Percentiles rank a stretch among this genome's conserved stretches.
phyloP scores from a whole-genome alignment of 805 yeast species.

The Saturnispora quitensis region DNA sequence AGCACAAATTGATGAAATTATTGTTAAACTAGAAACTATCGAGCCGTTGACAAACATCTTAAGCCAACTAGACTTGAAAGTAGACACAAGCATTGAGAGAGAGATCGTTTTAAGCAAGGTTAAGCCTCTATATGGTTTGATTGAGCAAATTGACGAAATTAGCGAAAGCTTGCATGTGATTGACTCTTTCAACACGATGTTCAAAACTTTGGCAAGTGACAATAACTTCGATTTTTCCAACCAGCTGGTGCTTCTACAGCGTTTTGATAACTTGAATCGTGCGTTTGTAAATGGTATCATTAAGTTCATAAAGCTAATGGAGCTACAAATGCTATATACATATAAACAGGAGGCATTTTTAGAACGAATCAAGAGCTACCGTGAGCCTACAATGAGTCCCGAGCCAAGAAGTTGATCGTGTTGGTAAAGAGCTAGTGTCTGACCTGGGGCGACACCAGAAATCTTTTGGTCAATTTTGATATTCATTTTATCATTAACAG shows the following conservation, averaged over 20 bases:
- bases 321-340: conserved; percentile 13
- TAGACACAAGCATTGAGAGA: neutral
- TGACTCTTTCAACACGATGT: neutral
- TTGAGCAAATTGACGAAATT: neutral
- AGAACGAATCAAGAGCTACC: neutral
- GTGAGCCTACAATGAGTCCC: conserved; percentile 30
- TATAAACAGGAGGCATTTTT: conserved; percentile 13
- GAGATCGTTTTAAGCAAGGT: neutral
- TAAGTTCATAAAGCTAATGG: conserved; percentile 14
- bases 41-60: neutral
- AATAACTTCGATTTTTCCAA: neutral
- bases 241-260: neutral
- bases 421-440: conserved; percentile 65
- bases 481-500: conserved; percentile 14
- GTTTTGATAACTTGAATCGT: neutral
- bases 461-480: conserved; percentile 37
- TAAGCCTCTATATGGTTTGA: neutral
- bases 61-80: neutral
- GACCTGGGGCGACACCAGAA: conserved; percentile 87
- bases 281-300: neutral
- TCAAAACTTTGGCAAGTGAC: neutral
- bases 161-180: neutral
- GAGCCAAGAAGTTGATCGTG: conserved; percentile 62
- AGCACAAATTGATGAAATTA: neutral
- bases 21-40: neutral